Conservation (phyloP, 2,329 filamentous ascomycete species). For the Cladosporium sp. region DNA sequence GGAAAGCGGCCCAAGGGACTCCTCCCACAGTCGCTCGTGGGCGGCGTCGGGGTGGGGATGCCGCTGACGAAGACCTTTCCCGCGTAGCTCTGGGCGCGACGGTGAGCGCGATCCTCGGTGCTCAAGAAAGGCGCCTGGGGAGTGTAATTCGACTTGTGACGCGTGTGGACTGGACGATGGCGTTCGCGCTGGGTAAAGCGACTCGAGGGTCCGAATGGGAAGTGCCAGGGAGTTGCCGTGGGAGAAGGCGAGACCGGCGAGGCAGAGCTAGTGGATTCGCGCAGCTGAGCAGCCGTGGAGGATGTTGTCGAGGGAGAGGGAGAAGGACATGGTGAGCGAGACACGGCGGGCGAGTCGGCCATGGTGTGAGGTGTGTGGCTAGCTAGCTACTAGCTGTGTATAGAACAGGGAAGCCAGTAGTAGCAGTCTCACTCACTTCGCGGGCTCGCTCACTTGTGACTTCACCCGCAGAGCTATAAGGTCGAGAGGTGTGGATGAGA, state of each 20-base stretch:
- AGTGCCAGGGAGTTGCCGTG: conserved; percentile 23
- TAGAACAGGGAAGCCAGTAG: too few relatives aligned
- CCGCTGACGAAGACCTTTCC: neutral
- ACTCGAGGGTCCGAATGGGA: conserved; percentile 29
- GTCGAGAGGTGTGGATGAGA: too few relatives aligned
- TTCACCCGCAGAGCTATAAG: too few relatives aligned
- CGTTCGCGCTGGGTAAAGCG: conserved; percentile 27
- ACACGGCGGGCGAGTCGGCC: conserved; percentile 9
- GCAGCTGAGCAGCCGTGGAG: neutral
- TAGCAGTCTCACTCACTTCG: too few relatives aligned
- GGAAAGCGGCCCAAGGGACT: conserved; percentile 10
- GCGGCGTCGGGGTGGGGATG: conserved; percentile 11
- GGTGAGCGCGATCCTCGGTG: conserved; percentile 28
- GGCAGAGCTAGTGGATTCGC: neutral
- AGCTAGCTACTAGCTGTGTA: neutral
- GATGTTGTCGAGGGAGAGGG: conserved; percentile 8
- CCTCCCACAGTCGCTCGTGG: conserved; percentile 13
- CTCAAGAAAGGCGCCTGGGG: conserved; percentile 24
- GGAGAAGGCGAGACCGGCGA: neutral
- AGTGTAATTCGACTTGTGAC: conserved; percentile 16
- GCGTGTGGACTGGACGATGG: conserved; percentile 11
- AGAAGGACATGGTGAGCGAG: conserved; percentile 14
- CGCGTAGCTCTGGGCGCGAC: conserved; percentile 21
- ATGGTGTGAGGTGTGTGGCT: neutral
- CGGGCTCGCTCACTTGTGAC: too few relatives aligned